Evolutionary conservation across 345 rosid genomes (phyloP), one percentile per base, ranked within the genome.

Genomic region (Salix brachista): DNA sequence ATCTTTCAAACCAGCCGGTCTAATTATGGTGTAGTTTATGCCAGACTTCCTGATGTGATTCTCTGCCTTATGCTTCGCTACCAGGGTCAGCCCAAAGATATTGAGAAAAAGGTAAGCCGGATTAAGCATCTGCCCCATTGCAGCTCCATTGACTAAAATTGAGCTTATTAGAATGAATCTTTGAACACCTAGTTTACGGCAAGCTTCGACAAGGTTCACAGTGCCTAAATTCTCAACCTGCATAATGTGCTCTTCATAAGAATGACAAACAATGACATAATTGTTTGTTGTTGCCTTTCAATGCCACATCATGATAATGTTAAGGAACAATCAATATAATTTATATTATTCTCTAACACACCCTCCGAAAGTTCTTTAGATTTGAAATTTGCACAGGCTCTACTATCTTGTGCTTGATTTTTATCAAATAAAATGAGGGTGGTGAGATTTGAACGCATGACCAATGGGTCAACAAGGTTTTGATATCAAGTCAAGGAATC

Each of bases 61-160:
- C 91, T 92, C 97, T 3, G 96, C 99, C 81, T 94, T 95, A 75
- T 91, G 99, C 91, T 94, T 94, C 2, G 98, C 97, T 30, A 92
- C 61, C 61, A 94, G 86, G 85, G 92, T 91, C 61, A 94, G 87
- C 61, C 99, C 97, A 52, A 91, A 89, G 69, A 94, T 83, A 71
- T 92, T 94, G 72, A 94, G 93, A 73, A 91, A 92, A 74, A 94
- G 78, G 84, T 91, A 92, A 77, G 97, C 97, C 0, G 97, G 97
- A 88, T 94, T 94, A 2, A 92, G 75, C 62, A 92, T 78, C 84
- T 94, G 98, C 48, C 98, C 98, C 96, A 92, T 91, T 73, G 97
- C 94, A 48, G 98, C 98, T 81, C 97, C 95, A 61, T 94, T 92
- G 61, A 94, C 98, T 80, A 94, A 83, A 75, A 94, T 90, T 39